Evolutionary conservation across 2,329 filamentous ascomycete genomes (phyloP).

Genomic region (Penicillium decumbens): DNA sequence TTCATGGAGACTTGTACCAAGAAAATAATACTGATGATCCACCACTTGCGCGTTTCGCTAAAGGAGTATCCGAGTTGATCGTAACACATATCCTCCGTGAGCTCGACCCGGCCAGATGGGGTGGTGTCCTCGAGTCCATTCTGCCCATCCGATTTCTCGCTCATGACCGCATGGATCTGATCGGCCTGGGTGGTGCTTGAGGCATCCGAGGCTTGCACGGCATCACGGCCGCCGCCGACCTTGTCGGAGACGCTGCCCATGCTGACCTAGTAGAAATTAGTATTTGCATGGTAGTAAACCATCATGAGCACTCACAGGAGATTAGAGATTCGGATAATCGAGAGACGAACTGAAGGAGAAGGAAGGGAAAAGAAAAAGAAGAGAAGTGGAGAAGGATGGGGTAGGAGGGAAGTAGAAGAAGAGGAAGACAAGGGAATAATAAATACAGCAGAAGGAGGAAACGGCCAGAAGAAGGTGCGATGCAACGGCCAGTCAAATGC

Average conservation of each 20-base stretch:
- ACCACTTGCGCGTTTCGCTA: constrained; percentile 63
- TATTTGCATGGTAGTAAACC: neutral
- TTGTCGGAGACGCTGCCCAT: constrained; percentile 22
- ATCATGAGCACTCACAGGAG: neutral
- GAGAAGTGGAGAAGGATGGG: neutral
- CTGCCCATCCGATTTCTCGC: constrained; percentile 23
- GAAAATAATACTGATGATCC: constrained; percentile 67
- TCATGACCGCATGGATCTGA: constrained; percentile 15
- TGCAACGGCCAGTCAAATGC: constrained; percentile 11
- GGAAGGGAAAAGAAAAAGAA: neutral
- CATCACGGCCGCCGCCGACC: constrained; percentile 22
- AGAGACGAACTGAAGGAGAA: too few species aligned
- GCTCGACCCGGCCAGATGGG: constrained; percentile 27
- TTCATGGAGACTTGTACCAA: constrained; percentile 72
- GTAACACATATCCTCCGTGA: constrained; percentile 59
- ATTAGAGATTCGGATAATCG: neutral
- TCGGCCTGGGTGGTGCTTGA: constrained; percentile 34
- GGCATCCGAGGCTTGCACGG: constrained; percentile 29
- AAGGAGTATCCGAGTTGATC: constrained; percentile 62
- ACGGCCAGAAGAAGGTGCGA: constrained; percentile 9
- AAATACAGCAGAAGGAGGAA: constrained; percentile 14
- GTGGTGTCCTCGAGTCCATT: constrained; percentile 21
- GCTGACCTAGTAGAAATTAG: constrained; percentile 4
- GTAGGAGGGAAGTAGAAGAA: constrained; percentile 2
- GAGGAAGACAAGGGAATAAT: constrained; percentile 6